Evolutionary conservation across 148 eudicot species (phyloP).

Genomic region (Spergularia marina): DNA sequence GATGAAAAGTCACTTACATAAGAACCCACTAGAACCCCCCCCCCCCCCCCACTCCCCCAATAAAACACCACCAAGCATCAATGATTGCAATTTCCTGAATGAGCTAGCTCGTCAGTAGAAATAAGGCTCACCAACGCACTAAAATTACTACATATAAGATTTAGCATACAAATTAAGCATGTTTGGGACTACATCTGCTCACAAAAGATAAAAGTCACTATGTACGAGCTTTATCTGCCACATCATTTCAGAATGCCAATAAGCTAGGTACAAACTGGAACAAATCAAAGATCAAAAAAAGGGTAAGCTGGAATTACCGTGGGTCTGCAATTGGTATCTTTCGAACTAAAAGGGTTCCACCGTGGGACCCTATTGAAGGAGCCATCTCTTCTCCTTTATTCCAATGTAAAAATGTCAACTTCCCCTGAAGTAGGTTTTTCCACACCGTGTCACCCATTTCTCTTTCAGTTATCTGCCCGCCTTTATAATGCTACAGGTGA

Average conservation of each 20-base stretch:
- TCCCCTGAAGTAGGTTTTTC: constrained; percentile 66
- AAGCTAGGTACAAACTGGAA: background rate
- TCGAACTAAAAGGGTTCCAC: constrained; percentile 89
- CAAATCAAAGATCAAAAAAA: background rate
- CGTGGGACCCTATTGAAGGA: constrained; percentile 60
- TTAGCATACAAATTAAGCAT: background rate
- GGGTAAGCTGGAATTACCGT: constrained; percentile 40
- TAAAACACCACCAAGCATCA: too few species aligned
- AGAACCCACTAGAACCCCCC: too few species aligned
- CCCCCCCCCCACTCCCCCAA: too few species aligned
- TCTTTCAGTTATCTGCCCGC: constrained; percentile 45
- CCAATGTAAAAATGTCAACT: constrained; percentile 76
- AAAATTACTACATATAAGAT: too few species aligned
- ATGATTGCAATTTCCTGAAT: too few species aligned
- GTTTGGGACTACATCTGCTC: background rate
- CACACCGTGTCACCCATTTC: constrained; percentile 50
- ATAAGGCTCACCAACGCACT: too few species aligned
- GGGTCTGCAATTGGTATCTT: constrained; percentile 68
- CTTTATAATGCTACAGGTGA: constrained; percentile 48
- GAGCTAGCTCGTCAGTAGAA: too few species aligned
- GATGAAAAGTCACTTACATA: too few species aligned
- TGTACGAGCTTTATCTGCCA: background rate
- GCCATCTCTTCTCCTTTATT: constrained; percentile 86
- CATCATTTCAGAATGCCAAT: background rate
- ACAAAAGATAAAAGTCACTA: background rate